Percentiles rank a stretch among this genome's conserved stretches.
phyloP scores from a whole-genome alignment of 805 yeast genomes.

The Candida ovalis region DNA sequence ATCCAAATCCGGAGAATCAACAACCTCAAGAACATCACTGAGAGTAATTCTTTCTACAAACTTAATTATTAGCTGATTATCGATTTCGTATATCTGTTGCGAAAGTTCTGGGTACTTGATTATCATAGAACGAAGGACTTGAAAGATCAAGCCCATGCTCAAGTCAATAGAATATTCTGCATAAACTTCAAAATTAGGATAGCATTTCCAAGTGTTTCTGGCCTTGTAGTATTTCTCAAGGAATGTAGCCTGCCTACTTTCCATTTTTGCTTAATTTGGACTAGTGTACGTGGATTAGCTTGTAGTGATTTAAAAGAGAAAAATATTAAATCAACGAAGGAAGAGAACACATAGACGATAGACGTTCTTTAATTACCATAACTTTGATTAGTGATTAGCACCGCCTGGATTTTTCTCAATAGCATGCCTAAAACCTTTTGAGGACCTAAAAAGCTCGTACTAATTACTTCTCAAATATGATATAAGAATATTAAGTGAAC shows the following conservation, averaged over 20 bases:
- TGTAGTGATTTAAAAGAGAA: no score
- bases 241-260: slow-evolving; percentile 4
- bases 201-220: slow-evolving; percentile 1
- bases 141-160: slow-evolving; percentile 6
- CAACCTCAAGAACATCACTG: slow-evolving; percentile 16
- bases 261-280: background rate
- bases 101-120: slow-evolving; percentile 18
- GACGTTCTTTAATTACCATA: no score
- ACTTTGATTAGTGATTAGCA: no score
- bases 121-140: slow-evolving; percentile 12
- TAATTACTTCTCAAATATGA: no score
- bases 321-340: no score
- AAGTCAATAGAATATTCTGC: slow-evolving; percentile 13
- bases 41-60: slow-evolving; percentile 7
- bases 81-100: slow-evolving; percentile 6
- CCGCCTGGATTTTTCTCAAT: no score
- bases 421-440: no score
- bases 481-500: no score
- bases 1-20: slow-evolving; percentile 5
- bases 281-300: no score
- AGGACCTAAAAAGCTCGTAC: no score
- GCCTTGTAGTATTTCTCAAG: slow-evolving; percentile 10
- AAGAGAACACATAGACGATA: no score
- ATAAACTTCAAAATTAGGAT: slow-evolving; percentile 10
- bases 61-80: background rate